Base-by-base conservation (phyloP, 2,329 filamentous ascomycete genomes). In the Coniochaeta sp. region DNA sequence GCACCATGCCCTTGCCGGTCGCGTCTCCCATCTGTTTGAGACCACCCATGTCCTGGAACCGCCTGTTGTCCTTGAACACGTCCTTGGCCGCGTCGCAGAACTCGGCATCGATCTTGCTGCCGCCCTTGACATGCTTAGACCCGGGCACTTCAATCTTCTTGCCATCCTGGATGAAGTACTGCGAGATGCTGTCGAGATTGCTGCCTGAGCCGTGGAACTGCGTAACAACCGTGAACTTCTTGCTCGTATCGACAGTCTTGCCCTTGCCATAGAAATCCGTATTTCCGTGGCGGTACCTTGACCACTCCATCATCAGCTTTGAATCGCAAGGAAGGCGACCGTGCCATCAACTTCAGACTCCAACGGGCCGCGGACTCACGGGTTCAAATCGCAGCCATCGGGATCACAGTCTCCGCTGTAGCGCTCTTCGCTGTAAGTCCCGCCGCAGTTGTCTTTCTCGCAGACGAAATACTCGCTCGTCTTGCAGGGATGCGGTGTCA, bases 321-420 rank as follows among this genome's bases (percentile, higher is more conserved):
- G n/a, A 12, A 8, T 12, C 14, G 12, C 14, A 3, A 10, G 2
- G 47, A 30, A 14, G 24, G 16, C 14, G 47, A 26, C 19, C 9
- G 6, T 16, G 22, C 6, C 3, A 47, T 50, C 44, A 32, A 32
- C 5, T 36, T 3, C 8, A 36, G 6, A 22, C 8, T 2, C n/a
- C 26, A 24, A 77, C 3, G 7, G 5, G 22, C 47, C 5, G 12
- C 22, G 2, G 24, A 52, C 47, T 52, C 79, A 86, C 17, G 78
- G 72, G 75, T 85, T 84, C 75, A 82, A 84, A 66, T 85, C 83
- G 65, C 84, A 87, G 47, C 83, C 83, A 65, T 84, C 81, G 65
- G 81, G 80, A 68, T 86, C 83, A 70, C 84, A 86, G 36, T 78
- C 68, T 58, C 82, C 81, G 17, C 67, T 70, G 66, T 84, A 84